Conservation (phyloP, 768 basidiomycete genomes). For the Leccinum imitatum region DNA sequence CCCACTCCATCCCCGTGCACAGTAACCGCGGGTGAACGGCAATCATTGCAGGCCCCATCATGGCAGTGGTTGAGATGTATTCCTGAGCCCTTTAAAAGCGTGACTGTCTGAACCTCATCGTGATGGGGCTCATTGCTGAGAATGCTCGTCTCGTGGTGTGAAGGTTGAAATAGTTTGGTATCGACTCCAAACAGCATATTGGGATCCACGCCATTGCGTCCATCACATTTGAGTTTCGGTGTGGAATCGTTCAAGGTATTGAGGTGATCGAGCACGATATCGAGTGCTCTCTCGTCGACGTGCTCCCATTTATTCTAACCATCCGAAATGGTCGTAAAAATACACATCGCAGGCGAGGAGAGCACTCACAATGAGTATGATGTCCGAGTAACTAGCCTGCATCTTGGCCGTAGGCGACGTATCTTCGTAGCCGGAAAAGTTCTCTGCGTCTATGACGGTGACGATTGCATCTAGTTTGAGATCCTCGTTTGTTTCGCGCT, state of each 20-base stretch:
- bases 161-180: constrained; percentile 64
- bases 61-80: constrained; percentile 18
- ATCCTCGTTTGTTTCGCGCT: constrained; percentile 70
- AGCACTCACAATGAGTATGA: constrained; percentile 73
- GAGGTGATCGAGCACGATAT: constrained; percentile 83
- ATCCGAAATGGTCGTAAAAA: constrained; percentile 4
- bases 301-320: constrained; percentile 88
- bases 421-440: constrained; percentile 92
- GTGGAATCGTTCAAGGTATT: constrained; percentile 88
- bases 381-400: constrained; percentile 94
- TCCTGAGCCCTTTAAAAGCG: constrained; percentile 48
- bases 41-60: constrained; percentile 6
- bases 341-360: not conserved
- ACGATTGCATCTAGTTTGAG: constrained; percentile 87
- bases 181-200: constrained; percentile 86
- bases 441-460: constrained; percentile 89
- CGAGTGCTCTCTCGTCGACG: constrained; percentile 73
- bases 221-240: constrained; percentile 74
- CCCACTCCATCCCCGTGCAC: constrained; percentile 8
- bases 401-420: constrained; percentile 88
- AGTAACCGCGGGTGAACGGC: not conserved
- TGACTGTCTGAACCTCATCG: constrained; percentile 84
- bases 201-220: constrained; percentile 68
- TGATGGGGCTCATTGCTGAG: constrained; percentile 46
- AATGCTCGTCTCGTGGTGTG: not conserved